Percentiles rank a stretch among this genome's conserved stretches.
Conservation (phyloP, 352 stramenopile genomes). For the Peronospora belbahrii region DNA sequence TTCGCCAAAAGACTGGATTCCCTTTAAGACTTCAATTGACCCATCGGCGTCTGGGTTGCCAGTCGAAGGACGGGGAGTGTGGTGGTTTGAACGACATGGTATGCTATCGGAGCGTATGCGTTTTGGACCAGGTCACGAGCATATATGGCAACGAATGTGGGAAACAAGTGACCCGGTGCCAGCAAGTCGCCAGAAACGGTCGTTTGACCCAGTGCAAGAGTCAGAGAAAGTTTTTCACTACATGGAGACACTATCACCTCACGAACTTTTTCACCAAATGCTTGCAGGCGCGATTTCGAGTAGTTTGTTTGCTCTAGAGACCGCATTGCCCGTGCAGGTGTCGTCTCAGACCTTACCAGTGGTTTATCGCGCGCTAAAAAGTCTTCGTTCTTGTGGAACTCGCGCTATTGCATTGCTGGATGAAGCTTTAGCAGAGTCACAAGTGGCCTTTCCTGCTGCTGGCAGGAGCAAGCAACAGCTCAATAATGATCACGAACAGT, state of each 20-base stretch:
- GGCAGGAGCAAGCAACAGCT: slow-evolving; percentile 12
- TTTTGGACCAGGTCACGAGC: slow-evolving; percentile 25
- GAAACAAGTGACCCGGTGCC: slow-evolving; percentile 39
- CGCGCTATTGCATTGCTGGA: slow-evolving; percentile 52
- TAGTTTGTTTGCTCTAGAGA: slow-evolving; percentile 49
- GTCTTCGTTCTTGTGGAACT: slow-evolving; percentile 29
- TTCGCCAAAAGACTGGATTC: slow-evolving; percentile 75
- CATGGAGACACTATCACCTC: slow-evolving; percentile 67
- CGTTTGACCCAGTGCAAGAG: slow-evolving; percentile 69
- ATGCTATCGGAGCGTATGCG: slow-evolving; percentile 75
- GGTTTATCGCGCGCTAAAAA: slow-evolving; percentile 31
- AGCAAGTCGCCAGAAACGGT: slow-evolving; percentile 48
- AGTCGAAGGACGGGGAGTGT: slow-evolving; percentile 35
- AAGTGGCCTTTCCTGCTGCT: slow-evolving; percentile 44
- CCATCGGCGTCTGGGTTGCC: slow-evolving; percentile 22
- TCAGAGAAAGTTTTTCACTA: slow-evolving; percentile 81
- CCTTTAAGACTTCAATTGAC: slow-evolving; percentile 26
- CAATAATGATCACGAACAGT: slow-evolving; percentile 28
- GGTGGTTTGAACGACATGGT: slow-evolving; percentile 61
- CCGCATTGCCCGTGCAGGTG: slow-evolving; percentile 28
- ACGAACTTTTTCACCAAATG: slow-evolving; percentile 80
- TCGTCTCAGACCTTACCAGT: slow-evolving; percentile 24
- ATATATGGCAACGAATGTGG: slow-evolving; percentile 79
- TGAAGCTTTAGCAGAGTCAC: slow-evolving; percentile 52
- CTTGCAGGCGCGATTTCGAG: slow-evolving; percentile 51